These are phyloP conservation scores for Pluteus cervinus DNA, from an alignment of 768 basidiomycete species.

Conservation along the genomic window DNA sequence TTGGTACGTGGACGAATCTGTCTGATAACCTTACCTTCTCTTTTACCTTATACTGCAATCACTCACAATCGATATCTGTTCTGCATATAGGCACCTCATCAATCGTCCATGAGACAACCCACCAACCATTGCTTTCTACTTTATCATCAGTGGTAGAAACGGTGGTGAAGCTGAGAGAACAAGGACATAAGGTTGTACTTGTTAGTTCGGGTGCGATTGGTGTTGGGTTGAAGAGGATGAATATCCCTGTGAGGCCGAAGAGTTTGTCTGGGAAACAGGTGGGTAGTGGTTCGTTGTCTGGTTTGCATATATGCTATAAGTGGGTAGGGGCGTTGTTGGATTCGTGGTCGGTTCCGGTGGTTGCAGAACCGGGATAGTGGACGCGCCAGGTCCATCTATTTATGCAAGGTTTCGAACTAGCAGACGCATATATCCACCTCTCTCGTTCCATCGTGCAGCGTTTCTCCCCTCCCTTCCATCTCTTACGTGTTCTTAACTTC, in stretches of 20 bases:
- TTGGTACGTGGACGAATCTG: constrained; percentile 43
- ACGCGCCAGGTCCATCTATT: too few relatives aligned
- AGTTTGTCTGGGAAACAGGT: constrained; percentile 89
- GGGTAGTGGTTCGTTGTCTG: constrained; percentile 17
- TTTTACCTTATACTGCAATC: constrained; percentile 5
- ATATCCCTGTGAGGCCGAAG: constrained; percentile 72
- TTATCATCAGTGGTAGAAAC: constrained; percentile 92
- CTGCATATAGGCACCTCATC: constrained; percentile 76
- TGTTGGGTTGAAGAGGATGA: constrained; percentile 91
- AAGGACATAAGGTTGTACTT: constrained; percentile 92
- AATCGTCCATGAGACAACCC: constrained; percentile 91
- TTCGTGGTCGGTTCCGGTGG: too few relatives aligned
- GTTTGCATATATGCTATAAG: too few relatives aligned
- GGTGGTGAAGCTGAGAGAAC: constrained; percentile 64
- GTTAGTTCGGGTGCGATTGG: constrained; percentile 98
- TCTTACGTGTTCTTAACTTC: too few relatives aligned
- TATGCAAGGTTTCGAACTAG: too few relatives aligned
- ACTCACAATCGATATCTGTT: constrained; percentile 10
- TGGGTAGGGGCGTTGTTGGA: too few relatives aligned
- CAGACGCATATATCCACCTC: too few relatives aligned
- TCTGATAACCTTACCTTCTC: neutral
- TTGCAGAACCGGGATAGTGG: too few relatives aligned
- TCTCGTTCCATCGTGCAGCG: too few relatives aligned
- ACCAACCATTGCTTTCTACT: constrained; percentile 85
- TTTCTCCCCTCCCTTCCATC: too few relatives aligned